Evolutionary conservation across 2,329 filamentous ascomycete species (phyloP).

Genomic region (Calonectria naviculata): DNA sequence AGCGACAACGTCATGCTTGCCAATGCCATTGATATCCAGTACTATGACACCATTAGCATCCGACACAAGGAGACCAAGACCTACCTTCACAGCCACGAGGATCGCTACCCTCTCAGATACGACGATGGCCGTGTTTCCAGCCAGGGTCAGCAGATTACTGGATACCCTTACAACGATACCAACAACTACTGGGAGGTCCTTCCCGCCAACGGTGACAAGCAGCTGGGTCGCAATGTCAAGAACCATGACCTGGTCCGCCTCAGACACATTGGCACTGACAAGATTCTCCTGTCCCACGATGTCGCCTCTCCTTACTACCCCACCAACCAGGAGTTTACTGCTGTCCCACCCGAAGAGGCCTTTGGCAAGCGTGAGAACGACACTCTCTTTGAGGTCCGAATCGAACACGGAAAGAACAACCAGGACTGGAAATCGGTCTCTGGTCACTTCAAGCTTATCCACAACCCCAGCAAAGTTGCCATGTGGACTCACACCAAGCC

Average conservation of each 20-base stretch:
- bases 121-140: conserved; percentile 98
- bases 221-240: conserved; percentile 73
- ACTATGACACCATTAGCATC: conserved; percentile 88
- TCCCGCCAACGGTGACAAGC: conserved; percentile 71
- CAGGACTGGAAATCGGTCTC: conserved; percentile 92
- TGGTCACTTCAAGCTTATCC: conserved; percentile 95
- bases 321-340: conserved; percentile 99
- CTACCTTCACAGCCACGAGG: conserved; percentile 92
- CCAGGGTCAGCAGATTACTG: conserved; percentile 97
- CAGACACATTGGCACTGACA: conserved; percentile 87
- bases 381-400: conserved; percentile 90
- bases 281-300: conserved; percentile 90
- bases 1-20: conserved; percentile 94
- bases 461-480: conserved; percentile 93
- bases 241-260: conserved; percentile 90
- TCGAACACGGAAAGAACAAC: conserved; percentile 84
- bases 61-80: conserved; percentile 98
- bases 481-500: conserved; percentile 99
- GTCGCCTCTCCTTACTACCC: conserved; percentile 96
- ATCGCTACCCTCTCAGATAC: conserved; percentile 91
- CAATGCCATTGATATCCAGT: conserved; percentile 87
- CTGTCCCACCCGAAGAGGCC: conserved; percentile 78
- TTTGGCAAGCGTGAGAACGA: conserved; percentile 83
- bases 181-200: conserved; percentile 99
- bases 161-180: conserved; percentile 97